Base-by-base conservation (phyloP, 2,329 filamentous ascomycete species). In the Tolypocladium capitatum region DNA sequence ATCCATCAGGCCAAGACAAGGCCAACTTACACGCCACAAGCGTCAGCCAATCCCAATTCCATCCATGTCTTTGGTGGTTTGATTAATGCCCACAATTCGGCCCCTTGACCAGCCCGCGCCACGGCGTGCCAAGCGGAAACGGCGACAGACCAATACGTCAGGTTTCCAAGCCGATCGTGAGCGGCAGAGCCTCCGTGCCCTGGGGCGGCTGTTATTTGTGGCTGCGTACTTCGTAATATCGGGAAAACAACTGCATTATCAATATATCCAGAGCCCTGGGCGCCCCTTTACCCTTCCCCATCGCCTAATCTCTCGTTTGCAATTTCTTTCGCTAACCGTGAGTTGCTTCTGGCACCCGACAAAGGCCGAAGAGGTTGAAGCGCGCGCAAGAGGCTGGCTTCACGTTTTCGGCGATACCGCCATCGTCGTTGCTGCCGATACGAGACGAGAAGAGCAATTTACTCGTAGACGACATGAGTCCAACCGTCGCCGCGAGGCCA, bases 381-480 rank as follows among this genome's bases (percentile, higher is more conserved):
- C 44, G 44, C 34, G n/a, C n/a, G n/a, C n/a, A 31, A 16, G 10
- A n/a, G 16, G 18, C 44, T 18, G 27, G 27, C 44, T 24, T n/a
- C 24, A 24, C 21, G 24, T 28, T 41, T 16, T 28, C 11, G 4
- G 24, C 38, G 16, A 41, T 41, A 41, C 38, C 21, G 27, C 21
- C 7, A 28, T 9, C 2, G 14, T 14, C 24, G 14, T 14, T 16
- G 11, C 10, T n/a, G 20, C 24, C 24, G 24, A 2, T 14, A 46
- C 44, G 44, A 40, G 44, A 38, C 20, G 27, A 46, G n/a, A n/a
- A n/a, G n/a, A n/a, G n/a, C n/a, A n/a, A n/a, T n/a, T n/a, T n/a
- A n/a, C n/a, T n/a, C n/a, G n/a, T n/a, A n/a, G n/a, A n/a, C n/a
- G 49, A 49, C 40, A 56, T 56, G 55, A 53, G 48, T 46, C 31